Evolutionary conservation across 2,329 filamentous ascomycete species (phyloP).

Genomic region (Chaetomiaceae sp.): DNA sequence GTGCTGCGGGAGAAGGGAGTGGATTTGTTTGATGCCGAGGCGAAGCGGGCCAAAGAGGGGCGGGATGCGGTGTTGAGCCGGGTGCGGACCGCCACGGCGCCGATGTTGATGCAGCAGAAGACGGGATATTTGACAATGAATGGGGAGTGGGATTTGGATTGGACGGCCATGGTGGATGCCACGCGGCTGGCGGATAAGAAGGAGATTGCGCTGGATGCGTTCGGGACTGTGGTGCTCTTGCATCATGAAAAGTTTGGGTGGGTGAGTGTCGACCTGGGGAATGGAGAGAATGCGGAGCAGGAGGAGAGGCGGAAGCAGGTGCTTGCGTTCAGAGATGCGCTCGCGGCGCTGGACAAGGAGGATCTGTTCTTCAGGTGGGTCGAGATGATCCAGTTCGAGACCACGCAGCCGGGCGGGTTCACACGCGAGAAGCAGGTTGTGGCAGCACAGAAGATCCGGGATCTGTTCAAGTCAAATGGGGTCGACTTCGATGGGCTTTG

Average conservation of each 20-base stretch:
- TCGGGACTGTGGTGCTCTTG: slow-evolving; percentile 67
- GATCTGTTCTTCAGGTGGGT: slow-evolving; percentile 89
- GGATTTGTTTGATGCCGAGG: slow-evolving; percentile 46
- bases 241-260: slow-evolving; percentile 66
- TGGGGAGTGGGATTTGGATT: slow-evolving; percentile 82
- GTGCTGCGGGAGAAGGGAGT: slow-evolving; percentile 47
- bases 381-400: slow-evolving; percentile 85
- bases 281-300: slow-evolving; percentile 46
- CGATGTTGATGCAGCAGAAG: slow-evolving; percentile 65
- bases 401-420: slow-evolving; percentile 73
- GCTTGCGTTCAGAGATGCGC: slow-evolving; percentile 71
- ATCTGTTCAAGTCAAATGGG: slow-evolving; percentile 67
- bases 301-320: slow-evolving; percentile 69
- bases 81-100: slow-evolving; percentile 65
- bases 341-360: slow-evolving; percentile 76
- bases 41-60: slow-evolving; percentile 38
- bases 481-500: slow-evolving; percentile 83
- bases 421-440: slow-evolving; percentile 66
- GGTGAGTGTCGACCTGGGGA: slow-evolving; percentile 60
- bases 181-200: slow-evolving; percentile 65
- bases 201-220: slow-evolving; percentile 57
- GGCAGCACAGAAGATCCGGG: slow-evolving; percentile 69
- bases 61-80: slow-evolving; percentile 55
- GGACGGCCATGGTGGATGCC: slow-evolving; percentile 71
- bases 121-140: slow-evolving; percentile 87